Evolutionary conservation across 495 filamentous ascomycete species (phyloP), one percentile per base, ranked within the genome.

Genomic region (Daldinia vernicosa): DNA sequence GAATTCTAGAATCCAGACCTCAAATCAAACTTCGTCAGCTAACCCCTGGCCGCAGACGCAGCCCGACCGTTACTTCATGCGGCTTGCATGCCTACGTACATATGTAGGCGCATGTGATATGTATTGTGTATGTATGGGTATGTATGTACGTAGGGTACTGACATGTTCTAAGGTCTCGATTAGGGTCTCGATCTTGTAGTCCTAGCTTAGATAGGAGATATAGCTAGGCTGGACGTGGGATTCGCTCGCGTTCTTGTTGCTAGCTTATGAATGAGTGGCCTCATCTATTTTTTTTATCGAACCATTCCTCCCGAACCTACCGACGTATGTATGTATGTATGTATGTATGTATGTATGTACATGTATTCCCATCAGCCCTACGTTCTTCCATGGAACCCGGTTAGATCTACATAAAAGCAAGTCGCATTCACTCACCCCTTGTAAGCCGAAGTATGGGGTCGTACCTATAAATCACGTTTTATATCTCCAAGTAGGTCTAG

Each of bases 1-100:
- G 53, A 40, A 65, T 53, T 69, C 60, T 61, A 72, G 66, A 73
- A 69, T 73, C 65, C 55, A 54, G 35, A 61, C 60, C 60, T 60
- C 40, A 53, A 62, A 22, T 43, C 28, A 32, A 60, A 62, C 53
- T 54, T 66, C 57, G 61, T 60, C 45, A 57, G 39, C 37, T 7
- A 63, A 62, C 70, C 70, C 64, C 65, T 47, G 5, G 65, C 61
- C 55, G 57, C 70, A 73, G 62, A 63, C 35, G 62, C 61, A 68
- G 58, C 57, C 58, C 61, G 57, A 54, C 66, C 58, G 66, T 73
- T 60, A 54, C 66, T 62, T 40, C 56, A 59, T 52, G 66, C 60
- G 51, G 65, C 70, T 62, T 68, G 70, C 65, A 72, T 67, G 67
- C 57, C 43, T 67, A 69, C 53, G 24, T 45, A 54, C 35, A 26